A percentile compares a stretch with the other conserved stretches of the same genome.
These are phyloP conservation scores for Fusarium odoratissimum DNA, from an alignment of 2,329 filamentous ascomycete species.

Conservation along the genomic window DNA sequence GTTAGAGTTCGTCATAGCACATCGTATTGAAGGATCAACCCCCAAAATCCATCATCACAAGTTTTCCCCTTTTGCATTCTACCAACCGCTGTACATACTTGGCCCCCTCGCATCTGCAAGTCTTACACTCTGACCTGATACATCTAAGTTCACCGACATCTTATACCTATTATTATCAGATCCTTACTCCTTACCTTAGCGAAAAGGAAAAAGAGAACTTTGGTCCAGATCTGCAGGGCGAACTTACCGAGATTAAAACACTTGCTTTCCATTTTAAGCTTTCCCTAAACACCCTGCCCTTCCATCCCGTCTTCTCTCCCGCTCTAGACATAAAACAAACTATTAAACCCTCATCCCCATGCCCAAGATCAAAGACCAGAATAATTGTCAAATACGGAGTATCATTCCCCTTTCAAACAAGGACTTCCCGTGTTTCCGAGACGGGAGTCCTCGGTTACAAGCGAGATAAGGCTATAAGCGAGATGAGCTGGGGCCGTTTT, in stretches of 20 bases:
- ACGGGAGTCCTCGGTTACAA: conserved; percentile 30
- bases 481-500: conserved; percentile 11
- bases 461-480: conserved; percentile 33
- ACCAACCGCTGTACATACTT: neutral
- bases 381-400: neutral
- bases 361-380: neutral
- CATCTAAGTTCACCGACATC: neutral
- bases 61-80: neutral
- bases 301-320: neutral
- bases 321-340: neutral
- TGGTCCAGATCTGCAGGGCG: neutral
- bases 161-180: neutral
- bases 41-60: neutral
- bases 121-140: neutral
- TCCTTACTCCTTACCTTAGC: neutral
- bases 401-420: neutral
- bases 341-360: neutral
- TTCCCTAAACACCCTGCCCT: neutral
- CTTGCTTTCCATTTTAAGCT: neutral
- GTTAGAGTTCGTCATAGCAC: neutral
- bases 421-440: neutral
- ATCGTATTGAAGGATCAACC: neutral
- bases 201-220: neutral
- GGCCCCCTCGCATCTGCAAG: neutral
- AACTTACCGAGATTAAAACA: conserved; percentile 1